Conservation (phyloP, 306 rosid genomes). For the Vicia faba region DNA sequence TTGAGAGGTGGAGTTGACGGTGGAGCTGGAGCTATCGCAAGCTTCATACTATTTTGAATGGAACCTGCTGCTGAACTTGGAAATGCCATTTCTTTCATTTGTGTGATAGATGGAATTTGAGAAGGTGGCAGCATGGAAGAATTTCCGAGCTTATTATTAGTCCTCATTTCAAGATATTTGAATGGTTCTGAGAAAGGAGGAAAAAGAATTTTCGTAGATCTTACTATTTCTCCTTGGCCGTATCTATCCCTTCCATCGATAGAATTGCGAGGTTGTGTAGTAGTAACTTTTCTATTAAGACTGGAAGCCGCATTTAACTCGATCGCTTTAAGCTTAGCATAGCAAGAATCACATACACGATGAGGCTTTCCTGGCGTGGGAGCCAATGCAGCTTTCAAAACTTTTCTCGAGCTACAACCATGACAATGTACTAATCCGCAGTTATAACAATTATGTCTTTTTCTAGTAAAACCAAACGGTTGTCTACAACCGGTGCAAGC, state of each 20-base stretch:
- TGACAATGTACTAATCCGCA: conserved; percentile 97
- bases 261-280: conserved; percentile 48
- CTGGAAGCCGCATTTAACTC: conserved; percentile 46
- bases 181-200: conserved; percentile 65
- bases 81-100: conserved; percentile 76
- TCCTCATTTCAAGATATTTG: conserved; percentile 64
- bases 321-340: conserved; percentile 69
- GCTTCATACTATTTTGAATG: conserved; percentile 60
- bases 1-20: conserved; percentile 42
- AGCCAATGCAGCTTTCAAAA: conserved; percentile 86
- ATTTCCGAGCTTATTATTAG: conserved; percentile 44
- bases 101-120: conserved; percentile 65
- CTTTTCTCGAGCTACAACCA: conserved; percentile 89
- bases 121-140: conserved; percentile 56
- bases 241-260: conserved; percentile 63
- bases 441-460: conserved; percentile 91
- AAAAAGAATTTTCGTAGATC: conserved; percentile 64
- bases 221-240: conserved; percentile 55
- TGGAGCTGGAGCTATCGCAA: conserved; percentile 42
- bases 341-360: conserved; percentile 95
- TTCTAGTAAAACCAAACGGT: conserved; percentile 91
- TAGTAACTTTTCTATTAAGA: conserved; percentile 49
- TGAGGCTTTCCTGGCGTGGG: conserved; percentile 98
- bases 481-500: conserved; percentile 89
- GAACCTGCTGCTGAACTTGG: conserved; percentile 58